Evolutionary conservation across 306 rosid genomes (phyloP).

Genomic region (Psophocarpus tetragonolobus): DNA sequence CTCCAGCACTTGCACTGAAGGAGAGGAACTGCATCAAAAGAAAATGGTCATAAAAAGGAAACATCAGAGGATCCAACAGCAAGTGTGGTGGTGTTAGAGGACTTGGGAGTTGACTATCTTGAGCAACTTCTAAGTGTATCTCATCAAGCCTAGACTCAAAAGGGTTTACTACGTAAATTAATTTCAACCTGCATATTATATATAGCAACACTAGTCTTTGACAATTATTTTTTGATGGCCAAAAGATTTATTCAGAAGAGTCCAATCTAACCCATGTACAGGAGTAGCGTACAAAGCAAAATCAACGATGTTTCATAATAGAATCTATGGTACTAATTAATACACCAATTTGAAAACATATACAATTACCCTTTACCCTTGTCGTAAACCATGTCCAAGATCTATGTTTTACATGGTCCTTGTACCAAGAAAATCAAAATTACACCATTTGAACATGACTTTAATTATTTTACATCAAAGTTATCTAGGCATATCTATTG

Average conservation of each 20-base stretch:
- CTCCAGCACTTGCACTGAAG: conserved; percentile 66
- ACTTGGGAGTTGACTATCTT: conserved; percentile 66
- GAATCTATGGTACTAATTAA: neutral
- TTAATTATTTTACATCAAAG: neutral
- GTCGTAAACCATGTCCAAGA: neutral
- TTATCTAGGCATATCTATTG: neutral
- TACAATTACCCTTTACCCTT: neutral
- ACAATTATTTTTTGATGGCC: neutral
- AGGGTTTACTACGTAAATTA: neutral
- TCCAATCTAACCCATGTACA: neutral
- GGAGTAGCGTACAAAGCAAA: neutral
- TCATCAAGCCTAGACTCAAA: conserved; percentile 16
- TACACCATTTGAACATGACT: no score
- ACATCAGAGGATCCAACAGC: neutral
- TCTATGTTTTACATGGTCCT: neutral
- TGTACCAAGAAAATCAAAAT: neutral
- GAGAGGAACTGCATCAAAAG: conserved; percentile 23
- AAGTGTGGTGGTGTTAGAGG: conserved; percentile 45
- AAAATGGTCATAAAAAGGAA: conserved; percentile 17
- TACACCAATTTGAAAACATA: neutral
- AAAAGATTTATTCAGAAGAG: neutral
- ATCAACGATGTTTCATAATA: neutral
- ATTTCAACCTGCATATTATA: neutral
- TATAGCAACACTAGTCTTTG: neutral
- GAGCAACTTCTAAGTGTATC: conserved; percentile 54